phyloP scores from a whole-genome alignment of 2,329 filamentous ascomycete genomes.

The Fusarium sp. region DNA sequence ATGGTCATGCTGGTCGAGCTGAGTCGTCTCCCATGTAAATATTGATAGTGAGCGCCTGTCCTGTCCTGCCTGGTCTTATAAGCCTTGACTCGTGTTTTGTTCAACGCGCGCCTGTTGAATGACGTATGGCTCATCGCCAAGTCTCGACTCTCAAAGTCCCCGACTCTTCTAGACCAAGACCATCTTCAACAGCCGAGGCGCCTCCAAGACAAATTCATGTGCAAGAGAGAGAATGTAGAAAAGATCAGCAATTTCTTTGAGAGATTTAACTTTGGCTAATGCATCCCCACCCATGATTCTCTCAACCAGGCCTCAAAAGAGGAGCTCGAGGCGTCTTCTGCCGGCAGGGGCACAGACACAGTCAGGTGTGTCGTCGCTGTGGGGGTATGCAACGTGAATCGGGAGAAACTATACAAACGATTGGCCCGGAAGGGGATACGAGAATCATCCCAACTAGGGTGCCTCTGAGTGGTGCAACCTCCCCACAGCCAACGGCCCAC shows the following conservation, averaged over 20 bases:
- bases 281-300: background rate
- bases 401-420: background rate
- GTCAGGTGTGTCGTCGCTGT: background rate
- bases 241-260: background rate
- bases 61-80: background rate
- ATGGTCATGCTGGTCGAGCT: background rate
- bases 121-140: background rate
- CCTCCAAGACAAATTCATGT: background rate
- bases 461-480: background rate
- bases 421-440: background rate
- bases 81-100: background rate
- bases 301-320: background rate
- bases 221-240: background rate
- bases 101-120: background rate
- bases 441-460: background rate
- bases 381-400: slow-evolving; percentile 9
- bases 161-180: background rate
- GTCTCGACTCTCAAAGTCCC: background rate
- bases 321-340: background rate
- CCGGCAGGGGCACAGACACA: background rate
- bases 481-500: background rate
- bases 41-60: background rate
- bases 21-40: background rate
- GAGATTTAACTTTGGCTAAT: slow-evolving; percentile 1
- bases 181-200: background rate